Evolutionary conservation across 2,329 filamentous ascomycete genomes (phyloP).

Genomic region (Talaromyces sp.): DNA sequence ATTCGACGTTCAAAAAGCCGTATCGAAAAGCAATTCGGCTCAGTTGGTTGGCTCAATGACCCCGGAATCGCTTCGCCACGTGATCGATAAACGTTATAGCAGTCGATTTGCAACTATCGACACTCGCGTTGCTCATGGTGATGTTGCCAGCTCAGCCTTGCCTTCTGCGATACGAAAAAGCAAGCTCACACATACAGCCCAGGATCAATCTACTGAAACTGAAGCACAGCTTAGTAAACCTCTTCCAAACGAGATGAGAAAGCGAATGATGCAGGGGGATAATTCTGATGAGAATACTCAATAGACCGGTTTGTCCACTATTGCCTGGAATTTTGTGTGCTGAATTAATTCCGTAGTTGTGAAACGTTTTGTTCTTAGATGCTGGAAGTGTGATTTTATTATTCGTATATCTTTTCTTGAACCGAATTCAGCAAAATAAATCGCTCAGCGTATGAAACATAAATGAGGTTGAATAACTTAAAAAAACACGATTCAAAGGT

Average conservation of each 20-base stretch:
- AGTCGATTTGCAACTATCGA: neutral
- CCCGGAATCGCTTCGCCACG: slow-evolving; percentile 21
- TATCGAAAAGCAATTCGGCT: slow-evolving; percentile 29
- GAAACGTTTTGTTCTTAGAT: too few species aligned
- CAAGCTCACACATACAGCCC: neutral
- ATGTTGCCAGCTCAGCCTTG: too few species aligned
- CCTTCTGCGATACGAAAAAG: neutral
- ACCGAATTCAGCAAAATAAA: too few species aligned
- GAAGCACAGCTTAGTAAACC: neutral
- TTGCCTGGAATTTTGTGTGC: neutral
- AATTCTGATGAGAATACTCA: neutral
- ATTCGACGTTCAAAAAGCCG: slow-evolving; percentile 37
- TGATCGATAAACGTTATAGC: neutral
- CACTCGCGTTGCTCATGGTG: neutral
- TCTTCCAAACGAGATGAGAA: neutral
- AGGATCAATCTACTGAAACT: neutral
- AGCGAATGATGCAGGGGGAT: neutral
- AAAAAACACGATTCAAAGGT: too few species aligned
- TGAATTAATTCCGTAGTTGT: too few species aligned
- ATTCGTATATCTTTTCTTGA: too few species aligned
- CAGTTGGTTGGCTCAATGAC: slow-evolving; percentile 36
- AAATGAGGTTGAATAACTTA: too few species aligned
- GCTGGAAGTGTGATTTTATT: too few species aligned
- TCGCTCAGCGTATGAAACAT: too few species aligned
- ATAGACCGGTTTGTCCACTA: slow-evolving; percentile 25